These are phyloP conservation scores for Firmiana major DNA, from an alignment of 345 rosid species.

Conservation along the genomic window DNA sequence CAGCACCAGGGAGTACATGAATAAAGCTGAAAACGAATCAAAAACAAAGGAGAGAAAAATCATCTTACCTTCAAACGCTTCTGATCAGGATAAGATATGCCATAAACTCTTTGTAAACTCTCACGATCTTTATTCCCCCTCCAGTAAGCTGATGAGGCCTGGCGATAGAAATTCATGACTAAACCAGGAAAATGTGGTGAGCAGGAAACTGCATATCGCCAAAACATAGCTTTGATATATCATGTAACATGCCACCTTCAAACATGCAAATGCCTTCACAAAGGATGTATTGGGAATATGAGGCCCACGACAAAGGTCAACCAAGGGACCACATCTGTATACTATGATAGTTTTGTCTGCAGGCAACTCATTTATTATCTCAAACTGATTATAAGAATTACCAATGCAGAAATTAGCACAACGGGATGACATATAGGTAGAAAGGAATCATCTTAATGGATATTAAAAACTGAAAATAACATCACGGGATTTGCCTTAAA, in stretches of 20 bases:
- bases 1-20: constrained; percentile 5
- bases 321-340: constrained; percentile 94
- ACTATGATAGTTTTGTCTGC: constrained; percentile 90
- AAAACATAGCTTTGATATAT: constrained; percentile 8
- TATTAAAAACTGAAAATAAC: neutral
- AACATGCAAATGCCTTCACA: constrained; percentile 87
- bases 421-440: neutral
- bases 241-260: constrained; percentile 53
- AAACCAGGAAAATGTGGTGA: constrained; percentile 17
- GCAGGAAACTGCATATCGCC: constrained; percentile 8
- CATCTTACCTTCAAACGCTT: constrained; percentile 66
- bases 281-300: constrained; percentile 98
- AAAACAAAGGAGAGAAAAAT: neutral
- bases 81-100: constrained; percentile 93
- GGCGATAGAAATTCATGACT: constrained; percentile 18
- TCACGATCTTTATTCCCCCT: constrained; percentile 85
- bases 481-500: constrained; percentile 65
- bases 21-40: neutral
- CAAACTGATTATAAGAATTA: constrained; percentile 54
- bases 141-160: constrained; percentile 99
- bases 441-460: neutral
- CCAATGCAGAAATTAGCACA: constrained; percentile 14
- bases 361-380: constrained; percentile 83
- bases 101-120: constrained; percentile 97
- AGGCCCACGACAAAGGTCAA: constrained; percentile 98